Conservation (phyloP, 73 alveolate genomes). For the Uronychia binucleata region DNA sequence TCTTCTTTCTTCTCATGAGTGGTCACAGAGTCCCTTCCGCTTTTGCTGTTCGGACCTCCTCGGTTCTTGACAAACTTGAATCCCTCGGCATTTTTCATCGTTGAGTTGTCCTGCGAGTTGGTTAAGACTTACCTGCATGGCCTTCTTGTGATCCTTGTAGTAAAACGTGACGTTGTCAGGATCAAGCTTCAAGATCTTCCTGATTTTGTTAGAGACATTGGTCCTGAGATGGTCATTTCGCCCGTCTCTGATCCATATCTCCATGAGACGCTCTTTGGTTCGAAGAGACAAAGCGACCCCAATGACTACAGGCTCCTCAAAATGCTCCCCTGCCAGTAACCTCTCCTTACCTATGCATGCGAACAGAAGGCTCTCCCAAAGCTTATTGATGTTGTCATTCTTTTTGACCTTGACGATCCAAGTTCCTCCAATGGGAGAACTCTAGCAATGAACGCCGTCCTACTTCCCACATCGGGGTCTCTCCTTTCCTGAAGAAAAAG, state of each 20-base stretch:
- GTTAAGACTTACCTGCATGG: constrained; percentile 22
- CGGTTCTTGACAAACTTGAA: constrained; percentile 45
- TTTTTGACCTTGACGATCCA: constrained; percentile 58
- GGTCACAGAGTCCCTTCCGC: neutral
- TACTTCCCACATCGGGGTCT: constrained; percentile 69
- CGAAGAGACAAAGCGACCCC: constrained; percentile 51
- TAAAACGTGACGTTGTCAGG: constrained; percentile 55
- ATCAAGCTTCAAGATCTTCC: constrained; percentile 42
- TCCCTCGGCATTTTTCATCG: constrained; percentile 49
- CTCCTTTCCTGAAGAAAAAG: constrained; percentile 61
- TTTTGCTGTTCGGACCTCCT: neutral
- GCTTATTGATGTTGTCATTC: constrained; percentile 42
- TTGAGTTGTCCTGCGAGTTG: constrained; percentile 22
- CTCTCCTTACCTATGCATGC: constrained; percentile 29
- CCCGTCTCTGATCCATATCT: constrained; percentile 54
- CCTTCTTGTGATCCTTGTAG: constrained; percentile 52
- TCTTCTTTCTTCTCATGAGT: neutral
- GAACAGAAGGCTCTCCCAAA: constrained; percentile 60
- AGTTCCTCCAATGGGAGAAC: constrained; percentile 54
- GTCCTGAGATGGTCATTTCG: constrained; percentile 40
- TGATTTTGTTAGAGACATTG: constrained; percentile 45
- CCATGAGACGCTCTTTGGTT: constrained; percentile 56
- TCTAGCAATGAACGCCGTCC: constrained; percentile 13
- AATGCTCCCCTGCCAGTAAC: constrained; percentile 38
- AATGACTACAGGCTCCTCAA: constrained; percentile 52